These are phyloP conservation scores for Calonectria hawksworthii DNA, from an alignment of 2,329 filamentous ascomycete species.

Conservation along the genomic window DNA sequence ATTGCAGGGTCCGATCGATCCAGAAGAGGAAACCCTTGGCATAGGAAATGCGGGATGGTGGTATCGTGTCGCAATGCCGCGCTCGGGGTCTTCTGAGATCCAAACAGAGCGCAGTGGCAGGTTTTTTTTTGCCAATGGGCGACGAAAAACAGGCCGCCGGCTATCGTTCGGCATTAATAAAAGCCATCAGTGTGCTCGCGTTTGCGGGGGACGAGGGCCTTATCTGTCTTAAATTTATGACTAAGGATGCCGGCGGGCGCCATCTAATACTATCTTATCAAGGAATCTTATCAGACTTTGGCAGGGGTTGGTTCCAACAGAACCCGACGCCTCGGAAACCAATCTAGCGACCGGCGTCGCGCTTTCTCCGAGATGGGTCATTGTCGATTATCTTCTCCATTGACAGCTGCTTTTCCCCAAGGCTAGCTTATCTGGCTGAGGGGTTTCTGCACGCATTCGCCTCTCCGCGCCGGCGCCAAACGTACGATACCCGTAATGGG, in stretches of 20 bases:
- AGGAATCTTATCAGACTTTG: constrained; percentile 4
- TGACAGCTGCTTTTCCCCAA: neutral
- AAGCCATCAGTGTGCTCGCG: neutral
- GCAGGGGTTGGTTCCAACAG: too few relatives aligned
- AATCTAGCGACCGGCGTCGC: constrained; percentile 1
- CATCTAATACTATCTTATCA: neutral
- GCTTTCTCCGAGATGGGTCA: neutral
- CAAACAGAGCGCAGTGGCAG: neutral
- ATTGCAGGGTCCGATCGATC: neutral
- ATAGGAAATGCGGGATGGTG: neutral
- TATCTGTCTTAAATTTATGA: constrained; percentile 1
- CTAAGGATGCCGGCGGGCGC: constrained; percentile 7
- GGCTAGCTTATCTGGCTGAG: constrained; percentile 1
- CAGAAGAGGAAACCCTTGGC: neutral
- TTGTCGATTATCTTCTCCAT: constrained; percentile 5
- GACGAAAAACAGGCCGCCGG: neutral
- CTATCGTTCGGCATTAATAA: constrained; percentile 11
- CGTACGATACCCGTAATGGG: neutral
- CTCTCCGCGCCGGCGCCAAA: neutral
- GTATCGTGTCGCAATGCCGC: neutral
- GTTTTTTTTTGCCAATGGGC: neutral
- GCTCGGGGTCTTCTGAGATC: neutral
- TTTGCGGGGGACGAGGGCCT: neutral
- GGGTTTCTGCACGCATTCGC: constrained; percentile 9
- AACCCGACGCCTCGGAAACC: constrained; percentile 1